phyloP scores from a whole-genome alignment of 495 filamentous ascomycete genomes.

The Xylaria longipes region DNA sequence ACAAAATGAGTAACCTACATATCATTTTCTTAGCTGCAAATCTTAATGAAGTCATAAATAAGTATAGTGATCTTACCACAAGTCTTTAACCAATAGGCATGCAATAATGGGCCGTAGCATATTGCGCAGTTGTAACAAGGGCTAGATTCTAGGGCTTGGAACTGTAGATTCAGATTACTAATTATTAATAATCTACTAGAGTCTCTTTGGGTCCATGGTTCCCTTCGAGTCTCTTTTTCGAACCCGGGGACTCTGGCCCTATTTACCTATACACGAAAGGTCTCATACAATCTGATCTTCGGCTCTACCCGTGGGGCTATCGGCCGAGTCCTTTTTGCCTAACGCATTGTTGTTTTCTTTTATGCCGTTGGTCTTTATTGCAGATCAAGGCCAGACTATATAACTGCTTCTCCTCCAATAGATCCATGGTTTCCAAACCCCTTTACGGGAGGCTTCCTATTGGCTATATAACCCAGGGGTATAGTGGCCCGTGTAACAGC shows the following conservation, averaged over 20 bases:
- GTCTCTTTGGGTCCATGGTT: constrained; percentile 9
- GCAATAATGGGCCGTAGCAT: constrained; percentile 7
- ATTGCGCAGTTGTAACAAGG: constrained; percentile 9
- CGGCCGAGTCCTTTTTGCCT: constrained; percentile 8
- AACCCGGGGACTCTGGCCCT: constrained; percentile 8
- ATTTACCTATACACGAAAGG: constrained; percentile 10
- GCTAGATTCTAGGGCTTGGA: constrained; percentile 7
- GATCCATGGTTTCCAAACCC: not conserved
- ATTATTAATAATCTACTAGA: constrained; percentile 9
- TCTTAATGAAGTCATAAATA: constrained; percentile 7
- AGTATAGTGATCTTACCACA: constrained; percentile 8
- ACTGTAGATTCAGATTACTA: constrained; percentile 10
- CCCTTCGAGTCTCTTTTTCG: constrained; percentile 7
- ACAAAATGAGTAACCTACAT: constrained; percentile 8
- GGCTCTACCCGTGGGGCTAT: constrained; percentile 8
- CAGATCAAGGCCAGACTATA: constrained; percentile 4
- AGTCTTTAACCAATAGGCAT: constrained; percentile 8
- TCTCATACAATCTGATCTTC: constrained; percentile 8
- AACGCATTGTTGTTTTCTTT: constrained; percentile 10
- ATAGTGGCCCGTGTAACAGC: not conserved
- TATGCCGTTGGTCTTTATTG: constrained; percentile 9
- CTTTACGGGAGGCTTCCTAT: not conserved
- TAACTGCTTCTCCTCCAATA: not conserved
- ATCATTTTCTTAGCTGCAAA: constrained; percentile 10
- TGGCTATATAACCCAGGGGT: not conserved